Evolutionary conservation across 2,329 filamentous ascomycete species (phyloP).

Genomic region (Fusarium virguliforme): DNA sequence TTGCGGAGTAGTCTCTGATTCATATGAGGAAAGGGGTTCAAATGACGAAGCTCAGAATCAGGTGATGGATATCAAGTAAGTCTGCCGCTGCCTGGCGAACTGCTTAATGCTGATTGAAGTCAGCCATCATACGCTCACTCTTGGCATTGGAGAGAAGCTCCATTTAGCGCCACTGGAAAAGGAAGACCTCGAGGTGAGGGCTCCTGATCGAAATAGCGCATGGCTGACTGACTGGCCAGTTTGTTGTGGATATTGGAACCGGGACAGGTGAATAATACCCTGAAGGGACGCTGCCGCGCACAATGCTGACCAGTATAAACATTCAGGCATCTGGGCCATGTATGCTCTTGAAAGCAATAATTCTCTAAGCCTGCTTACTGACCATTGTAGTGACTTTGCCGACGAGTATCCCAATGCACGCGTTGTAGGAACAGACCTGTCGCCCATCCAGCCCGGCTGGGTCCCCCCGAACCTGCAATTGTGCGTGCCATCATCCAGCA

Average conservation of each 20-base stretch:
- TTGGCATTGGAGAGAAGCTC: conserved; percentile 27
- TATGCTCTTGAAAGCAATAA: not conserved
- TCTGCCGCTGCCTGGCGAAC: not conserved
- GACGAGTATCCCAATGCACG: conserved; percentile 60
- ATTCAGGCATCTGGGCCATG: conserved; percentile 36
- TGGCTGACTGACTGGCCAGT: not conserved
- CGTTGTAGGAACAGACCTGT: conserved; percentile 67
- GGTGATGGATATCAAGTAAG: conserved; percentile 39
- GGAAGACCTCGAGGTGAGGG: conserved; percentile 27
- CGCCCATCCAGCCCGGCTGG: conserved; percentile 70
- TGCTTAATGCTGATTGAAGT: conserved; percentile 8
- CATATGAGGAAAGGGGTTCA: conserved; percentile 21
- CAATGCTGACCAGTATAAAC: not conserved
- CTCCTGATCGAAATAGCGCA: accelerated
- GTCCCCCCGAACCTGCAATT: conserved; percentile 25
- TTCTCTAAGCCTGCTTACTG: not conserved
- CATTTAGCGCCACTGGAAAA: conserved; percentile 29
- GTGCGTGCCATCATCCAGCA: not conserved
- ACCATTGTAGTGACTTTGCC: conserved; percentile 61
- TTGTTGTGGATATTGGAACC: conserved; percentile 38
- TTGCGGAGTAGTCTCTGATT: not conserved
- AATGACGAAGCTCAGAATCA: conserved; percentile 36
- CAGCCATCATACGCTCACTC: conserved; percentile 35
- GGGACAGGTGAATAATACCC: conserved; percentile 27
- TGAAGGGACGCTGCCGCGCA: not conserved